A percentile compares a stretch with the other conserved stretches of the same genome.
Conservation (phyloP, 192 early-diverging fungal genomes). For the Physocladia obscura region DNA sequence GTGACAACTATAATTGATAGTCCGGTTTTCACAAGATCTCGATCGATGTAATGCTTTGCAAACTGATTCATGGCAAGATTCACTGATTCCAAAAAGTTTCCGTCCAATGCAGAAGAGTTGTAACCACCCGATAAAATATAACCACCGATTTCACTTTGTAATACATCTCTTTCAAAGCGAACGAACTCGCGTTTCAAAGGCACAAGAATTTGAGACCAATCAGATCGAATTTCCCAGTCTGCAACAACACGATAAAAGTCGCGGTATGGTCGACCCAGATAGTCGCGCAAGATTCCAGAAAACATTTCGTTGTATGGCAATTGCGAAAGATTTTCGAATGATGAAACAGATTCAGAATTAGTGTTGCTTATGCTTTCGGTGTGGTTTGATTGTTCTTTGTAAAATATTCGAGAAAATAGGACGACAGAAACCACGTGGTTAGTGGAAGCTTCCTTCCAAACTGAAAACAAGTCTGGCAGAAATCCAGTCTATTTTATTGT, state of each 20-base stretch:
- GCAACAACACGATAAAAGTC: conserved; percentile 95
- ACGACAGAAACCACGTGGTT: conserved; percentile 97
- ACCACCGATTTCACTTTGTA: conserved; percentile 50
- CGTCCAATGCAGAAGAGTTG: conserved; percentile 82
- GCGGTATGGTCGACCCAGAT: conserved; percentile 66
- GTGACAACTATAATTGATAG: conserved; percentile 86
- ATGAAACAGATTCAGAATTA: neutral
- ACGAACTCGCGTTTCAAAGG: conserved; percentile 76
- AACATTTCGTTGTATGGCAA: no score
- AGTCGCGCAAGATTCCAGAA: conserved; percentile 21
- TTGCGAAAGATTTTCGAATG: no score
- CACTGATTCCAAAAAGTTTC: conserved; percentile 93
- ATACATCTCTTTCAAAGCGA: conserved; percentile 66
- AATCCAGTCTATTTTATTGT: conserved; percentile 71
- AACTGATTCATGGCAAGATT: conserved; percentile 95
- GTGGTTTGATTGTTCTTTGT: conserved; percentile 44
- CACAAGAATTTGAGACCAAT: conserved; percentile 65
- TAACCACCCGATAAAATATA: conserved; percentile 66
- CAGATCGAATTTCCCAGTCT: conserved; percentile 82
- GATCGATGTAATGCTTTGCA: conserved; percentile 89
- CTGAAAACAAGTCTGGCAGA: conserved; percentile 81
- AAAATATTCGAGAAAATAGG: conserved; percentile 87
- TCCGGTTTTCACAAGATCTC: conserved; percentile 90
- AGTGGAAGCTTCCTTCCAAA: conserved; percentile 76
- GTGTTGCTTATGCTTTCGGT: neutral